Percentiles rank a stretch among this genome's conserved stretches.
phyloP scores from a whole-genome alignment of 1,139 yeast species.

The Suhomyces chickasaworum region DNA sequence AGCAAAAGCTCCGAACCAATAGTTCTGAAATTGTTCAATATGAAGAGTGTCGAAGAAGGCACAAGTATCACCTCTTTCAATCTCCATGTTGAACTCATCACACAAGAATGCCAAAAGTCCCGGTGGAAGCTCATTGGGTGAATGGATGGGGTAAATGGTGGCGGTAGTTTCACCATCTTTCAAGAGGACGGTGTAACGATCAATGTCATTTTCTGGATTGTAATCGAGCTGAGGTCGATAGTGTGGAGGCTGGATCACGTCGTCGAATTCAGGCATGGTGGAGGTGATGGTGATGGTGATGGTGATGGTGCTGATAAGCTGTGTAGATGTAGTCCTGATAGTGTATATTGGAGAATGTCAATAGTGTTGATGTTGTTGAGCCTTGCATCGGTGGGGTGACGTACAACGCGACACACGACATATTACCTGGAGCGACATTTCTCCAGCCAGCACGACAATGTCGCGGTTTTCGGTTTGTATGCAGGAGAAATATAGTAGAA shows the following conservation, averaged over 20 bases:
- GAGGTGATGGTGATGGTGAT: conserved; percentile 3
- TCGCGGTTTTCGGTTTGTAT: too few relatives aligned
- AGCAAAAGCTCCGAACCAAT: conserved; percentile 87
- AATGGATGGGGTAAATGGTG: conserved; percentile 82
- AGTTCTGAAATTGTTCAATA: conserved; percentile 69
- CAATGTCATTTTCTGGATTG: conserved; percentile 35
- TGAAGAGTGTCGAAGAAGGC: conserved; percentile 80
- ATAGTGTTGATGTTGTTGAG: conserved; percentile 8
- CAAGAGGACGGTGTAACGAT: conserved; percentile 64
- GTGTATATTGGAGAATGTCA: conserved; percentile 32
- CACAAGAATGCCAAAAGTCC: conserved; percentile 78
- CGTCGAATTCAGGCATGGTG: conserved; percentile 42
- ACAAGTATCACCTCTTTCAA: conserved; percentile 83
- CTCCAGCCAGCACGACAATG: too few relatives aligned
- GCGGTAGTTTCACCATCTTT: conserved; percentile 92
- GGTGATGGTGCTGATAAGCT: conserved; percentile 6
- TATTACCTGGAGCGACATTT: too few relatives aligned
- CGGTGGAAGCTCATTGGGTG: conserved; percentile 65
- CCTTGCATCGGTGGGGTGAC: conserved; percentile 1
- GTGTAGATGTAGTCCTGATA: conserved; percentile 18
- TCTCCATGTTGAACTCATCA: conserved; percentile 92
- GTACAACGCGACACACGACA: background rate
- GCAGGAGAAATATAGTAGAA: too few relatives aligned
- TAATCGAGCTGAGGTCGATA: conserved; percentile 39
- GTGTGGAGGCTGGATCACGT: conserved; percentile 37